phyloP scores from a whole-genome alignment of 148 eudicot species.

The Vaccinium vitisidaea region DNA sequence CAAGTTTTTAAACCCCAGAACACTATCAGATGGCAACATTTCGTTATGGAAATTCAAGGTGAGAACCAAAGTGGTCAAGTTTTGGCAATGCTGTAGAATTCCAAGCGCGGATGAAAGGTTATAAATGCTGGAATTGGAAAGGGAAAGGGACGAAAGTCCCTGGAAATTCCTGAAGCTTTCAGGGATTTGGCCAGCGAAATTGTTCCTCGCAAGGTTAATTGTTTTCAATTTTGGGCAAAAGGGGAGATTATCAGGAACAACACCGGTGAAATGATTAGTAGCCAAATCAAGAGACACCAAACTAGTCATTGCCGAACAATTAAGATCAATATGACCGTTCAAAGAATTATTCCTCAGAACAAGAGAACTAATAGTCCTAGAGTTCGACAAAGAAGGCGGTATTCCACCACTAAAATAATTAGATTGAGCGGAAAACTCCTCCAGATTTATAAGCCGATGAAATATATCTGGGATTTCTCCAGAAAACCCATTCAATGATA shows the following conservation, averaged over 20 bases:
- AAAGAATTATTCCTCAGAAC: conserved; percentile 31
- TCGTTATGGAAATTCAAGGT: conserved; percentile 26
- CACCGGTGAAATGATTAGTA: conserved; percentile 25
- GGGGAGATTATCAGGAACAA: conserved; percentile 28
- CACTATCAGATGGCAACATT: conserved; percentile 15
- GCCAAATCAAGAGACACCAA: conserved; percentile 31
- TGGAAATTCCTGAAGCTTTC: conserved; percentile 27
- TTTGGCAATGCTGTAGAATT: conserved; percentile 30
- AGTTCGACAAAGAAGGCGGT: conserved; percentile 28
- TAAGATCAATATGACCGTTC: conserved; percentile 22
- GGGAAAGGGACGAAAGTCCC: conserved; percentile 13
- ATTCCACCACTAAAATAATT: conserved; percentile 23
- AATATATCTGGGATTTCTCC: conserved; percentile 32
- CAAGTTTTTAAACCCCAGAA: conserved; percentile 19
- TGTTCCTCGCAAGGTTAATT: conserved; percentile 26
- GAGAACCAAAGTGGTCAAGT: conserved; percentile 31
- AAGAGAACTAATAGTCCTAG: conserved; percentile 18
- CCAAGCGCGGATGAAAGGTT: conserved; percentile 24
- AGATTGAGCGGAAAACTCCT: conserved; percentile 24
- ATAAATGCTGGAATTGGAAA: conserved; percentile 20
- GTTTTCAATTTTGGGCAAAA: conserved; percentile 16
- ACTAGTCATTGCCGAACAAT: conserved; percentile 31
- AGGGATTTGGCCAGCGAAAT: conserved; percentile 26
- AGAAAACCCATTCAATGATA: conserved; percentile 24
- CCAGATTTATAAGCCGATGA: conserved; percentile 14